Base-by-base conservation (phyloP, 139 green algal species). In the Diplosphaera chodatii region DNA sequence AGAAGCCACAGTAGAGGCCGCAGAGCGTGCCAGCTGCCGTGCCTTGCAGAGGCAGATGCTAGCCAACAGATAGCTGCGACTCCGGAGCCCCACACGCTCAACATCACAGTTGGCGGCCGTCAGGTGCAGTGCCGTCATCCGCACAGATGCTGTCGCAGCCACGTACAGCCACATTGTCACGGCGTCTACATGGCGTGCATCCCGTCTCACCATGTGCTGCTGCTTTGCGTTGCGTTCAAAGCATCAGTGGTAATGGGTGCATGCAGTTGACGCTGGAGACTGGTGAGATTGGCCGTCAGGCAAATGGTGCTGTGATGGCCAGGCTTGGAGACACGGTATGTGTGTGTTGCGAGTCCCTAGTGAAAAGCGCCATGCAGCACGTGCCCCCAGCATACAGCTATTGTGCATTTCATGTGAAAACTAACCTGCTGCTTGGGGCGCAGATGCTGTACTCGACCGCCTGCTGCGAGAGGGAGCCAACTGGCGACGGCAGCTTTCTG, bases 371-470 rank as follows among this genome's bases (percentile, higher is more conserved):
- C n/a, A 48, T 48, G 37, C 37, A 21, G 37, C 37, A 13, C 10
- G 10, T 13, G 8, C 37, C 8, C 10, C 37, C 37, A 13, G 8
- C 37, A n/a, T n/a, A n/a, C n/a, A n/a, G n/a, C n/a, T n/a, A n/a
- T n/a, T n/a, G n/a, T n/a, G n/a, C n/a, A n/a, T n/a, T n/a, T n/a
- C n/a, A n/a, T n/a, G n/a, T n/a, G n/a, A n/a, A n/a, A 8, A 8
- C 10, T n/a, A n/a, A n/a, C n/a, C n/a, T n/a, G n/a, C 48, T 59
- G 3, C 16, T 10, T 25, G 55, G 20, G 27, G 23, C 63, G 25
- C 88, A 96, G 91, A 84, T 97, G 68, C 40, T 99, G 20, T 97
- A 96, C 75, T 82, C 86, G 31, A 98, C 95, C 18, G 94, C 85
- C 10, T 98, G 95, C 77, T 87, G 82, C 32, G 79, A 64, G 6